A percentile compares a stretch with the other conserved stretches of the same genome.
Evolutionary conservation across 345 rosid genomes (phyloP).

Genomic region (Gossypium rotundifolium): DNA sequence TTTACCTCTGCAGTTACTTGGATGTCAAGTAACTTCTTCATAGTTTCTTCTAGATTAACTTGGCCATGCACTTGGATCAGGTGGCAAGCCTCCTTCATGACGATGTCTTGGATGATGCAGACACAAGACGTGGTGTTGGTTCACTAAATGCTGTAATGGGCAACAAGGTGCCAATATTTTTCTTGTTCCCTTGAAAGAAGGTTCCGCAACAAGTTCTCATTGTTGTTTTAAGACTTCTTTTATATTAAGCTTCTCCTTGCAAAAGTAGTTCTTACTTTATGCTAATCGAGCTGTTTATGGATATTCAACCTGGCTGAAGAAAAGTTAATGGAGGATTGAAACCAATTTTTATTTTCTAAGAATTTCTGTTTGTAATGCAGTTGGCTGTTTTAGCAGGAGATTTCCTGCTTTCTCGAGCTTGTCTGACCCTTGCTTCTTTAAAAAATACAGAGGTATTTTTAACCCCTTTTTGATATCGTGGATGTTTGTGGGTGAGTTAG

Average conservation of each 20-base stretch:
- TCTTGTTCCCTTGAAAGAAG: background rate
- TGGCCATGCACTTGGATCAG: slow-evolving; percentile 20
- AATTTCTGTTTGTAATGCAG: slow-evolving; percentile 35
- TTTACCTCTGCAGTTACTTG: slow-evolving; percentile 1
- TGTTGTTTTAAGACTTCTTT: background rate
- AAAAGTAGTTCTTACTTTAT: background rate
- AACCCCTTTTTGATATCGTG: background rate
- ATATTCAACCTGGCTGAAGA: background rate
- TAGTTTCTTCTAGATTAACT: background rate
- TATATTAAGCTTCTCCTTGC: background rate
- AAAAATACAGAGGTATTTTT: slow-evolving; percentile 70
- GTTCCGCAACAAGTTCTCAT: background rate
- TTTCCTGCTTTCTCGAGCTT: slow-evolving; percentile 88
- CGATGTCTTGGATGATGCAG: slow-evolving; percentile 95
- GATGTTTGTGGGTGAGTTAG: background rate
- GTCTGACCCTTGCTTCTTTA: slow-evolving; percentile 77
- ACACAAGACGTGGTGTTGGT: slow-evolving; percentile 83
- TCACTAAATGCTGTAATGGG: slow-evolving; percentile 87
- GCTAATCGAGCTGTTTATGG: background rate
- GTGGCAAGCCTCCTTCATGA: slow-evolving; percentile 89
- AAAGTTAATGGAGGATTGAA: background rate
- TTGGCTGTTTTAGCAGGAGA: slow-evolving; percentile 88
- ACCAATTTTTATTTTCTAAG: background rate
- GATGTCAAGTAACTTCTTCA: slow-evolving; percentile 1
- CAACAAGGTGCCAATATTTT: slow-evolving; percentile 53